Conservation (phyloP, 2,329 filamentous ascomycete species). For the Pseudopithomyces maydicus region DNA sequence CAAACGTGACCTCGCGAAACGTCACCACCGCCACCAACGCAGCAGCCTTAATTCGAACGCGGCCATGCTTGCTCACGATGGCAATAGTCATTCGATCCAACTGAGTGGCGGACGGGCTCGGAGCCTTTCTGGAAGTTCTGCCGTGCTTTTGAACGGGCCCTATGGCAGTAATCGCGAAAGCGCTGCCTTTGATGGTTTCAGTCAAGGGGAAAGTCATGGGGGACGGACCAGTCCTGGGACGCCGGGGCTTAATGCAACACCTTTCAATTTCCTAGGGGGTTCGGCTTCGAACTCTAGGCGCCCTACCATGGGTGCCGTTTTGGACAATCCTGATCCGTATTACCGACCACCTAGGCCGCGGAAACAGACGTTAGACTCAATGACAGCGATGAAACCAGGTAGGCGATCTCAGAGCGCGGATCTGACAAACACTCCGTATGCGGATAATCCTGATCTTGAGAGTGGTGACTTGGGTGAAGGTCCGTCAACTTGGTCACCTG, state of each 20-base stretch:
- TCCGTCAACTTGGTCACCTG: constrained; percentile 31
- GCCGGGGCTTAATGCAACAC: constrained; percentile 73
- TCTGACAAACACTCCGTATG: constrained; percentile 52
- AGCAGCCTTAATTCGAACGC: constrained; percentile 83
- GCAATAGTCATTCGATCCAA: constrained; percentile 65
- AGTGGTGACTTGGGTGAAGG: constrained; percentile 40
- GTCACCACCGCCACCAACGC: constrained; percentile 69
- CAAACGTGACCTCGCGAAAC: constrained; percentile 82
- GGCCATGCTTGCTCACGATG: constrained; percentile 75
- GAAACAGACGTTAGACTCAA: constrained; percentile 59
- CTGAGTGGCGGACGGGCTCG: constrained; percentile 59
- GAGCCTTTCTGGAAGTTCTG: constrained; percentile 67
- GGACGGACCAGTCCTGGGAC: constrained; percentile 70
- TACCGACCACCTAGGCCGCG: constrained; percentile 82
- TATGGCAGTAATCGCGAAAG: constrained; percentile 52
- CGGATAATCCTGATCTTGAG: constrained; percentile 48
- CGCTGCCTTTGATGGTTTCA: constrained; percentile 59
- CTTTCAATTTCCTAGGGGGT: constrained; percentile 69
- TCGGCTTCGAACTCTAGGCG: constrained; percentile 49
- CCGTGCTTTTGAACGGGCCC: constrained; percentile 62
- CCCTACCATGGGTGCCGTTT: constrained; percentile 38
- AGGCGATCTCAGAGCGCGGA: constrained; percentile 55
- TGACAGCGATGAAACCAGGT: constrained; percentile 54
- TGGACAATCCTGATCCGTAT: constrained; percentile 70
- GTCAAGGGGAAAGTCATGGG: constrained; percentile 57